phyloP scores from a whole-genome alignment of 83 land plant genomes.

The Thuja plicata region DNA sequence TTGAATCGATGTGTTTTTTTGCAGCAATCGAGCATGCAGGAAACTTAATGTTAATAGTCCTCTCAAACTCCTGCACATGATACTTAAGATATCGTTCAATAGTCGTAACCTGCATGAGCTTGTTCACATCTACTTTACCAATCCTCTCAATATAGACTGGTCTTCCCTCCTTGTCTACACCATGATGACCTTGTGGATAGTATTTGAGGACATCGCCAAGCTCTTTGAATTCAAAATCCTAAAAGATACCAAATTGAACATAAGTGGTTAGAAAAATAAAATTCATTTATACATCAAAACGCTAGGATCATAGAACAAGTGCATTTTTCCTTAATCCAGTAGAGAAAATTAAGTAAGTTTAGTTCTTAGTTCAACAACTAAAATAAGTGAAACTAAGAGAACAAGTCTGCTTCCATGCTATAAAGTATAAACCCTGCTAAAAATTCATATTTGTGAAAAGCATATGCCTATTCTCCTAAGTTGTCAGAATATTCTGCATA shows the following conservation, averaged over 20 bases:
- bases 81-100: constrained; percentile 61
- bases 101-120: constrained; percentile 68
- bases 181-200: constrained; percentile 82
- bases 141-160: constrained; percentile 72
- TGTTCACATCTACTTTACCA: constrained; percentile 58
- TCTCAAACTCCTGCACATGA: constrained; percentile 70
- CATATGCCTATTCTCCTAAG: neutral
- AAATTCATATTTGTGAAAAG: neutral
- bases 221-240: constrained; percentile 68
- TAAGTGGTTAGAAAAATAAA: neutral
- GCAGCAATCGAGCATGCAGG: constrained; percentile 73
- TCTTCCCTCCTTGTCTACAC: constrained; percentile 74
- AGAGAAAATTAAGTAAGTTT: neutral
- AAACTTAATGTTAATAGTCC: constrained; percentile 42
- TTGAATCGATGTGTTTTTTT: constrained; percentile 56
- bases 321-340: neutral
- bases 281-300: neutral
- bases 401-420: neutral
- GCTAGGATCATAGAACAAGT: neutral
- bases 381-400: neutral
- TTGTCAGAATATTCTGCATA: neutral
- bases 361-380: neutral
- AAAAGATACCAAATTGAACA: neutral
- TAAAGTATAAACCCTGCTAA: neutral
- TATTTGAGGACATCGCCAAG: constrained; percentile 38